These are phyloP conservation scores for Aegilops tauschii DNA, from an alignment of 176 grass and related monocot genomes.

Conservation along the genomic window DNA sequence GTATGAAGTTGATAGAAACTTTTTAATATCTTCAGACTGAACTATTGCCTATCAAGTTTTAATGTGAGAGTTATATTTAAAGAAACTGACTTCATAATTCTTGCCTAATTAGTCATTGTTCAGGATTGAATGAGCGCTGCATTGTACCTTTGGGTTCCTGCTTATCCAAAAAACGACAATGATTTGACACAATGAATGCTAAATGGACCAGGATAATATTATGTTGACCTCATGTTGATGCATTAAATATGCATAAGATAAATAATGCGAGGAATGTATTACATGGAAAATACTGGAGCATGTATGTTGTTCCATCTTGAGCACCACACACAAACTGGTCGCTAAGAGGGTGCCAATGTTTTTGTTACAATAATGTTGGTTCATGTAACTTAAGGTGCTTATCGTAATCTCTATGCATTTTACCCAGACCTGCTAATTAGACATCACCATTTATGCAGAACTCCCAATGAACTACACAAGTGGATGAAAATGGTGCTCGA, in stretches of 20 bases:
- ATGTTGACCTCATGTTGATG: background rate
- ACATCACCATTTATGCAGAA: conserved; percentile 45
- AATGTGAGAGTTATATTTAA: background rate
- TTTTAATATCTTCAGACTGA: background rate
- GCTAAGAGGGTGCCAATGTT: background rate
- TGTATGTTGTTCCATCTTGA: background rate
- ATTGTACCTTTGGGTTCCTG: background rate
- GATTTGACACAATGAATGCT: background rate
- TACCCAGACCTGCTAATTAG: background rate
- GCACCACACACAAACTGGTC: background rate
- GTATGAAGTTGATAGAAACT: background rate
- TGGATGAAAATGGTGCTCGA: conserved; percentile 86
- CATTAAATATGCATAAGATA: background rate
- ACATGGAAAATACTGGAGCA: background rate
- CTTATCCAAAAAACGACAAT: background rate
- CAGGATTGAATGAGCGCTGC: background rate
- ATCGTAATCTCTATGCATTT: background rate
- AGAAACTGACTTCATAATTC: background rate
- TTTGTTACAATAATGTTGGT: background rate
- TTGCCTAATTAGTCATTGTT: background rate
- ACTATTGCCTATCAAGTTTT: background rate
- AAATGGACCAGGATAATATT: background rate
- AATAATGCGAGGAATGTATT: background rate
- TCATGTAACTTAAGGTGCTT: background rate
- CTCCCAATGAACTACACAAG: conserved; percentile 84